A percentile compares a stretch with the other conserved stretches of the same genome.
phyloP scores from a whole-genome alignment of 1,284 basidiomycete genomes.

The Pyrrhoderma lamaoense region DNA sequence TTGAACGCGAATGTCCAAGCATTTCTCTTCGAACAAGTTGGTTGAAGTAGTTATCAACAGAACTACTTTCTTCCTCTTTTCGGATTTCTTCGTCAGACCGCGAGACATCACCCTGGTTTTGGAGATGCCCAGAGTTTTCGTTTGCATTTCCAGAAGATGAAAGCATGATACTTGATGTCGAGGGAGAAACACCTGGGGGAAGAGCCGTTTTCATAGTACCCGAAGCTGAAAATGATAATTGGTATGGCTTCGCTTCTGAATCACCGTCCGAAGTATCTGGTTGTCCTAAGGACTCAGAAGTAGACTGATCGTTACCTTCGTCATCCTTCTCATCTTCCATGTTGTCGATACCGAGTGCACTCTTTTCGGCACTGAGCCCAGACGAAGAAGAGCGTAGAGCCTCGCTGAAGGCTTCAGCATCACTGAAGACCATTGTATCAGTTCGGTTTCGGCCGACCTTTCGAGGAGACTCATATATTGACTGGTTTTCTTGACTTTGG shows the following conservation, averaged over 20 bases:
- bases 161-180: not conserved
- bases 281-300: conserved; percentile 5
- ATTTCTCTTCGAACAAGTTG: too few relatives aligned
- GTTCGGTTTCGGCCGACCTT: conserved; percentile 55
- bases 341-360: not conserved
- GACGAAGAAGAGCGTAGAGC: conserved; percentile 8
- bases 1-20: too few relatives aligned
- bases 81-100: too few relatives aligned
- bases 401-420: conserved; percentile 29
- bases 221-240: conserved; percentile 10
- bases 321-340: not conserved
- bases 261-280: not conserved
- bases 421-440: conserved; percentile 72
- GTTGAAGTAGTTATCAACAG: too few relatives aligned
- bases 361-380: not conserved
- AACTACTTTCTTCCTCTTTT: too few relatives aligned
- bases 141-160: too few relatives aligned
- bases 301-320: not conserved
- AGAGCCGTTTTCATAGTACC: conserved; percentile 10
- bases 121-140: too few relatives aligned
- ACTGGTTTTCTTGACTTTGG: conserved; percentile 23
- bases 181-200: conserved; percentile 7
- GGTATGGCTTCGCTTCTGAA: not conserved
- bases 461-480: conserved; percentile 40
- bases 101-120: too few relatives aligned